Evolutionary conservation across 331 rosid genomes (phyloP).

Genomic region (Arachis monticola): DNA sequence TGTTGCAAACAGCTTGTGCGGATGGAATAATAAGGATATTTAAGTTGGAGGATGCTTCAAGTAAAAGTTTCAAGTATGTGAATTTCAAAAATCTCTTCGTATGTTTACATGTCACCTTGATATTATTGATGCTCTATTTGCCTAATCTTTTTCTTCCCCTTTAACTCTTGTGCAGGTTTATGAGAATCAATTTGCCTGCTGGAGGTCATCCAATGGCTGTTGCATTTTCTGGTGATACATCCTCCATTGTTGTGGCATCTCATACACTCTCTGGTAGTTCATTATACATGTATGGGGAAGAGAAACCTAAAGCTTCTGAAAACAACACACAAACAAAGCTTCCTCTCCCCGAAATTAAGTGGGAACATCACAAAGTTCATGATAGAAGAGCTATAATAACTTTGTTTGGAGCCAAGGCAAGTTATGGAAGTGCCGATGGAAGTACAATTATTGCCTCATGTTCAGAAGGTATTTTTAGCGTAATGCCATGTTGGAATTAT

Average conservation of each 20-base stretch:
- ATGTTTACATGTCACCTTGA: conserved; percentile 17
- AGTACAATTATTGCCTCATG: conserved; percentile 87
- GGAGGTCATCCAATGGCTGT: conserved; percentile 94
- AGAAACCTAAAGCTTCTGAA: conserved; percentile 65
- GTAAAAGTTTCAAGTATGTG: conserved; percentile 97
- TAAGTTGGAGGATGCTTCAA: conserved; percentile 90
- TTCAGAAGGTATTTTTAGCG: conserved; percentile 77
- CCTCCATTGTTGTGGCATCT: conserved; percentile 86
- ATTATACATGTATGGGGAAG: conserved; percentile 92
- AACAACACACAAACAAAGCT: conserved; percentile 69
- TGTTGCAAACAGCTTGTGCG: conserved; percentile 73
- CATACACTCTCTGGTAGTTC: conserved; percentile 73
- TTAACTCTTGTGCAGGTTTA: conserved; percentile 64
- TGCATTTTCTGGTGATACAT: conserved; percentile 66
- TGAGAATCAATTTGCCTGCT: conserved; percentile 83
- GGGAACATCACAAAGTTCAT: conserved; percentile 88
- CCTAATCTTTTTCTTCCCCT: conserved; percentile 33
- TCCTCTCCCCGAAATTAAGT: conserved; percentile 95
- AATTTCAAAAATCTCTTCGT: conserved; percentile 36
- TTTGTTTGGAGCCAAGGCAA: conserved; percentile 76
- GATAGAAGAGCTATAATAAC: conserved; percentile 75
- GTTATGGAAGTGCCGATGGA: conserved; percentile 94
- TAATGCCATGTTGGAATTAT: conserved; percentile 18
- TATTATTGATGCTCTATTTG: conserved; percentile 20
- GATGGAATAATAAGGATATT: conserved; percentile 95